Base-by-base conservation (phyloP, 495 filamentous ascomycete genomes). In the Xylaria acuta region DNA sequence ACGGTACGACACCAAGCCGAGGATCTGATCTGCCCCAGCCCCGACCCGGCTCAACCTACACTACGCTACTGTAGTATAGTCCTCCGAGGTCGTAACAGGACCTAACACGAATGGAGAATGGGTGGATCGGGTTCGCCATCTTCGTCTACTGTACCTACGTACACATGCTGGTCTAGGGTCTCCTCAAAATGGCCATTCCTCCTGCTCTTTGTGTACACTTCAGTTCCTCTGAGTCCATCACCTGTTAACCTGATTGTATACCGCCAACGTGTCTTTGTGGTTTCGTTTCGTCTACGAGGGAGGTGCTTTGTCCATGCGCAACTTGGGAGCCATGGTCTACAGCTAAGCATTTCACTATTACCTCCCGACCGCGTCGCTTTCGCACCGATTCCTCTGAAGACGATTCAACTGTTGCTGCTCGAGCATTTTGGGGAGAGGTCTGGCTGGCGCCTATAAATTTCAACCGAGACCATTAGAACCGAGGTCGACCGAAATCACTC, bases 81-180 rank as follows among this genome's bases (percentile, higher is more conserved):
- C 25, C 70, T 72, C 70, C 70, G 70, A 72, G 63, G 38, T 34
- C 49, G 59, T 62, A 72, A 59, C 40, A 32, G 38, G 43, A 34
- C 38, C 60, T 67, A 72, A 43, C 51, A 60, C 70, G 5, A 67
- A 67, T 51, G 58, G 27, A 67, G 63, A 30, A 22, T 41, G n/a
- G 59, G 62, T 72, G 70, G 70, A 60, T 41, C 70, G 45, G 62
- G 32, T 53, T 71, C 63, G 63, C 70, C 63, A 60, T 67, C 51
- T 36, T 47, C 49, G 58, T 22, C 49, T 70, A 12, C 25, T 32
- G 36, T 59, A 25, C 43, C 25, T 59, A 66, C 27, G 59, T 67
- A 60, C 62, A 43, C 47, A 54, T 65, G 63, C 70, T 62, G 32
- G 38, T 30, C 43, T 22, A 45, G 63, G 70, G 62, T 66, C 36